Percentiles rank a stretch among this genome's conserved stretches.
phyloP scores from a whole-genome alignment of 2,329 filamentous ascomycete species.

The Mariannaea elegans region DNA sequence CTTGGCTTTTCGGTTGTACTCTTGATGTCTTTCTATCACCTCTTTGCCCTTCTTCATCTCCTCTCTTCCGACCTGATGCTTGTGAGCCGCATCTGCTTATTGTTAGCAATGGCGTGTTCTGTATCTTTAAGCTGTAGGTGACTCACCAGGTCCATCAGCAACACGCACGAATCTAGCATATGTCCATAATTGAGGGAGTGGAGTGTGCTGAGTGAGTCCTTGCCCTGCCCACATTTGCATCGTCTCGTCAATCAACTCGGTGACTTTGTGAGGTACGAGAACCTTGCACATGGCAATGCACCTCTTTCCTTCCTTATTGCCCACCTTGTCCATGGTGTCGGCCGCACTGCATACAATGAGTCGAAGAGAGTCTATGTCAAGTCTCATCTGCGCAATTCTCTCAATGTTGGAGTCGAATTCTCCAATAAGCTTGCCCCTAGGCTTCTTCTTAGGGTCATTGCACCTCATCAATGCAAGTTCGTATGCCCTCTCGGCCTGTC shows the following conservation, averaged over 20 bases:
- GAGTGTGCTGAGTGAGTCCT: constrained; percentile 89
- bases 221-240: constrained; percentile 90
- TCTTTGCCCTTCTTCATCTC: constrained; percentile 73
- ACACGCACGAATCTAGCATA: constrained; percentile 78
- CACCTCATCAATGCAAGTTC: constrained; percentile 17
- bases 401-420: constrained; percentile 74
- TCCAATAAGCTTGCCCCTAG: constrained; percentile 20
- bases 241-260: constrained; percentile 86
- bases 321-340: constrained; percentile 84
- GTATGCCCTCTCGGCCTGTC: constrained; percentile 23
- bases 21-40: constrained; percentile 66
- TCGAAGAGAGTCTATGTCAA: constrained; percentile 88
- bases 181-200: constrained; percentile 76
- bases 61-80: constrained; percentile 76
- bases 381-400: constrained; percentile 84
- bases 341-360: constrained; percentile 88
- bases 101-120: neutral
- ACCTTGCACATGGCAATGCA: constrained; percentile 94
- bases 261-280: constrained; percentile 77
- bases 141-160: constrained; percentile 74
- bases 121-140: neutral
- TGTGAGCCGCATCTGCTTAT: constrained; percentile 79
- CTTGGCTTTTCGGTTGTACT: constrained; percentile 68
- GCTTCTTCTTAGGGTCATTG: constrained; percentile 26
- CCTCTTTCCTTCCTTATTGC: constrained; percentile 83